A percentile compares a stretch with the other conserved stretches of the same genome.
Evolutionary conservation across 1,284 basidiomycete genomes (phyloP).

Genomic region (Rhizoctonia solani): DNA sequence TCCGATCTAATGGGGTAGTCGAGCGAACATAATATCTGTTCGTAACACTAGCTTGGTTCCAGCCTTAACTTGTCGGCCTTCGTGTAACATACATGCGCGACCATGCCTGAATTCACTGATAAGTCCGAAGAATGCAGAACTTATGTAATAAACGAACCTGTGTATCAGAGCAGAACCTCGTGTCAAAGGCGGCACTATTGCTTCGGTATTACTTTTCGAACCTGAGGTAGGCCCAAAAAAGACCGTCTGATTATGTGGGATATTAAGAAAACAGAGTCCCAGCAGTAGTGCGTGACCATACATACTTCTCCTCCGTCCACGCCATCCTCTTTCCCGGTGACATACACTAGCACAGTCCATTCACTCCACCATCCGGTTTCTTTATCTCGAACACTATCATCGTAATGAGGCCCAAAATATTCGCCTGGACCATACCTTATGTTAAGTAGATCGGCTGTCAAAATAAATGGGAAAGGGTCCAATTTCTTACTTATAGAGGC

Average conservation of each 20-base stretch:
- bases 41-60: constrained; percentile 79
- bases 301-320: constrained; percentile 73
- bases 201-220: constrained; percentile 49
- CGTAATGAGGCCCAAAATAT: constrained; percentile 76
- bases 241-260: constrained; percentile 58
- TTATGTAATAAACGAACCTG: constrained; percentile 53
- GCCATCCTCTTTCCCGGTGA: constrained; percentile 71
- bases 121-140: not conserved
- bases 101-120: constrained; percentile 58
- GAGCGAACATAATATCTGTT: constrained; percentile 70
- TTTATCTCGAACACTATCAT: constrained; percentile 63
- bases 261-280: not conserved
- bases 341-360: constrained; percentile 81
- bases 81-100: constrained; percentile 74
- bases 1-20: too few species aligned
- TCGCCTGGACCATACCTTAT: constrained; percentile 63
- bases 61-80: constrained; percentile 67
- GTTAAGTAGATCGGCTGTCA: constrained; percentile 47
- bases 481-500: constrained; percentile 66
- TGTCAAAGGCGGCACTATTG: constrained; percentile 62
- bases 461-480: constrained; percentile 39
- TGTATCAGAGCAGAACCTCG: constrained; percentile 74
- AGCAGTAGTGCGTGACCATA: not conserved
- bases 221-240: constrained; percentile 65
- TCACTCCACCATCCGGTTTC: constrained; percentile 52